A percentile compares a stretch with the other conserved stretches of the same genome.
These are phyloP conservation scores for Calonectria multiphialidica DNA, from an alignment of 2,329 filamentous ascomycete species.

Conservation along the genomic window DNA sequence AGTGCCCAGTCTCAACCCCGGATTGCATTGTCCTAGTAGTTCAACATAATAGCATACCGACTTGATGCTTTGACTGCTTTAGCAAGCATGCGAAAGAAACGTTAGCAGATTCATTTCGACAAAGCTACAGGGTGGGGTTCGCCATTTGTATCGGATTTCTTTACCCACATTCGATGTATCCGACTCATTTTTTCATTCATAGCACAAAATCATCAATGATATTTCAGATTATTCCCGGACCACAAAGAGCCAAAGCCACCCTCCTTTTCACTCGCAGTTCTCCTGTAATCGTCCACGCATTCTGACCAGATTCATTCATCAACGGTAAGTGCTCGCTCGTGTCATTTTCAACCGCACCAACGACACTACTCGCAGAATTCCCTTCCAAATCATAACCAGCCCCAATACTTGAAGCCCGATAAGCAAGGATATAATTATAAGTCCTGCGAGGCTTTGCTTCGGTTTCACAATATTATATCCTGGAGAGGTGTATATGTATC, in stretches of 20 bases:
- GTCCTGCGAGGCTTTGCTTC: not conserved
- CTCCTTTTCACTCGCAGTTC: not conserved
- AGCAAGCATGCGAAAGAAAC: too few species aligned
- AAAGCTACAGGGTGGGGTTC: too few species aligned
- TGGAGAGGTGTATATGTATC: not conserved
- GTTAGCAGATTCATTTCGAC: too few species aligned
- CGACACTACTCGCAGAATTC: not conserved
- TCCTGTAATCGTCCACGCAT: not conserved
- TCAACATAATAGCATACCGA: too few species aligned
- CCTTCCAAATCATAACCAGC: slow-evolving; percentile 8
- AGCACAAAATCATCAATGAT: not conserved
- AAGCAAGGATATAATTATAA: slow-evolving; percentile 11
- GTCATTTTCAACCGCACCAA: slow-evolving; percentile 2
- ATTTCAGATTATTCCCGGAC: not conserved
- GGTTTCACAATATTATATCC: slow-evolving; percentile 15
- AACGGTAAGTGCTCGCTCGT: not conserved
- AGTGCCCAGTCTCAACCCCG: too few species aligned
- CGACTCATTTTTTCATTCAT: too few species aligned
- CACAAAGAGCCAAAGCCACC: not conserved
- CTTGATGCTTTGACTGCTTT: too few species aligned
- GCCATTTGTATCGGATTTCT: too few species aligned
- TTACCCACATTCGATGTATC: too few species aligned
- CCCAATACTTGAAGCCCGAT: slow-evolving; percentile 19
- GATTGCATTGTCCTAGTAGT: too few species aligned
- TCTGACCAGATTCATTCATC: not conserved